These are phyloP conservation scores for Camellia granthamiana DNA, from an alignment of 148 eudicot genomes.

Conservation along the genomic window DNA sequence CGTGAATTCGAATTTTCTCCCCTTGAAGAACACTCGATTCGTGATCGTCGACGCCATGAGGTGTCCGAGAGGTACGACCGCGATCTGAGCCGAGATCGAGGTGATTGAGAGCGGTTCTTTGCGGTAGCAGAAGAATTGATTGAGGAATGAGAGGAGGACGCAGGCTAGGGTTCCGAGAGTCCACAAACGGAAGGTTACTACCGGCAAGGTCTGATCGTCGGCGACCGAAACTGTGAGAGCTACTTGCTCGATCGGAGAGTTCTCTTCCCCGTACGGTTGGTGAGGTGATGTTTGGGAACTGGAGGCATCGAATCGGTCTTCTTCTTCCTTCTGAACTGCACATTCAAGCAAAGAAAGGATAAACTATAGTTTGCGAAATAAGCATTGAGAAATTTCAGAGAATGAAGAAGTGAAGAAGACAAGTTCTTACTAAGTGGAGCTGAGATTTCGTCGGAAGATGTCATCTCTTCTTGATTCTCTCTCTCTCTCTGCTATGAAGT, in stretches of 20 bases:
- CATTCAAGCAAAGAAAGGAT: not conserved
- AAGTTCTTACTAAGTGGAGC: slow-evolving; percentile 35
- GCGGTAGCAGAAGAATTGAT: slow-evolving; percentile 91
- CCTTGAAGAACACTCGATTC: slow-evolving; percentile 56
- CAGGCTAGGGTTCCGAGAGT: slow-evolving; percentile 66
- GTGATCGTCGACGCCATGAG: slow-evolving; percentile 68
- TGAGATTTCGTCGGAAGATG: slow-evolving; percentile 33
- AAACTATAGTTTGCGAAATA: not conserved
- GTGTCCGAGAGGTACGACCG: slow-evolving; percentile 85
- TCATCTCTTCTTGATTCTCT: slow-evolving; percentile 4
- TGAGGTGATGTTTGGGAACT: not conserved
- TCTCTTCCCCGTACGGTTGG: slow-evolving; percentile 19
- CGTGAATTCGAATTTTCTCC: slow-evolving; percentile 49
- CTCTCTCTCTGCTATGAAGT: not conserved
- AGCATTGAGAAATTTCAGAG: not conserved
- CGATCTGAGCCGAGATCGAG: slow-evolving; percentile 87
- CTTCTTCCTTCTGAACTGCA: slow-evolving; percentile 26
- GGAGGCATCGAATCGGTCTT: slow-evolving; percentile 11
- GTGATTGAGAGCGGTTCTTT: slow-evolving; percentile 66
- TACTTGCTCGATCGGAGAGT: slow-evolving; percentile 66
- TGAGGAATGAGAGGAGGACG: slow-evolving; percentile 63
- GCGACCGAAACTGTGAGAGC: slow-evolving; percentile 75
- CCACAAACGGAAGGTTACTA: slow-evolving; percentile 80
- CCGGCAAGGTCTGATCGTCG: slow-evolving; percentile 69
- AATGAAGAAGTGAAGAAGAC: not conserved